phyloP scores from a whole-genome alignment of 2,329 filamentous ascomycete species.

The Pseudocercospora cruenta region DNA sequence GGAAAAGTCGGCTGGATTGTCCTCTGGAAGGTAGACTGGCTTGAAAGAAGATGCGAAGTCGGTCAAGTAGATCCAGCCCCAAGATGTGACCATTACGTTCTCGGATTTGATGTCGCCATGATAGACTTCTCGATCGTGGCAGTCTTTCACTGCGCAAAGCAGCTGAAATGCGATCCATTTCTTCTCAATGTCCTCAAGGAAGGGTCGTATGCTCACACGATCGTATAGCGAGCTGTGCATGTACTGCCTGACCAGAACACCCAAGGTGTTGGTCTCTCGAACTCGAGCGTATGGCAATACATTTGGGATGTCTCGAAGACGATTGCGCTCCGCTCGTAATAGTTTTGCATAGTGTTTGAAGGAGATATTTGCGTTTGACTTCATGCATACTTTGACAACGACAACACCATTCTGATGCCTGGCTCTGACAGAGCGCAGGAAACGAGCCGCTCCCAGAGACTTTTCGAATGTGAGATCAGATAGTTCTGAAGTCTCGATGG shows the following conservation, averaged over 20 bases:
- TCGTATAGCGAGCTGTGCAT: constrained; percentile 97
- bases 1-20: constrained; percentile 95
- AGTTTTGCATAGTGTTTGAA: constrained; percentile 77
- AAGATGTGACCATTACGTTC: constrained; percentile 94
- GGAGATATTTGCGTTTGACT: constrained; percentile 75
- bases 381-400: constrained; percentile 92
- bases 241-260: constrained; percentile 91
- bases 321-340: constrained; percentile 81
- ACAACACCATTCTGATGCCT: constrained; percentile 88
- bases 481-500: constrained; percentile 91
- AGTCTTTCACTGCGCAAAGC: constrained; percentile 88
- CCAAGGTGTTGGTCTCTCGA: constrained; percentile 87
- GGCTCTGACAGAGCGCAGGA: constrained; percentile 95
- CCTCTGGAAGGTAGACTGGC: constrained; percentile 87
- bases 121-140: constrained; percentile 83
- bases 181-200: constrained; percentile 96
- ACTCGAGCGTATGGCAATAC: constrained; percentile 87
- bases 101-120: constrained; percentile 99
- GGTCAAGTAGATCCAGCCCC: constrained; percentile 99
- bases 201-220: constrained; percentile 91
- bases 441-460: constrained; percentile 85
- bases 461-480: constrained; percentile 89
- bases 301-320: constrained; percentile 83
- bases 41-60: constrained; percentile 98
- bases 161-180: constrained; percentile 98